Evolutionary conservation across 1,139 yeast genomes (phyloP), one percentile per base, ranked within the genome.

Genomic region (Scheffersomyces quercinus): DNA sequence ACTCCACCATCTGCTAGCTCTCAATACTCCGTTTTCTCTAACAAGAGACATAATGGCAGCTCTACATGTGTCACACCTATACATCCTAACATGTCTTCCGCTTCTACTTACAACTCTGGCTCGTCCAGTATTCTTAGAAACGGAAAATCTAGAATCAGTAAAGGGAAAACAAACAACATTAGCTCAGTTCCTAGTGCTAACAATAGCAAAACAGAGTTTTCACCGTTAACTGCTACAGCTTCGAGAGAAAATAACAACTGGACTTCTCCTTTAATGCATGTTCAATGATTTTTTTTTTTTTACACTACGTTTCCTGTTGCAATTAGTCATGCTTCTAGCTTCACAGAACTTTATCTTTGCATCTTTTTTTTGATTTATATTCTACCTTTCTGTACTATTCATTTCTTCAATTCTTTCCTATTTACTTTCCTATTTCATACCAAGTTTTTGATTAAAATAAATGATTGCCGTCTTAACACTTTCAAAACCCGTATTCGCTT

Each of bases 1-100:
- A 70, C 76, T 2, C 76, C 76, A 16, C 76, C 76, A 28, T 68
- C 72, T 37, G 75, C 75, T 15, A 65, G 71, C 13, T 69, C 75
- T 3, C 75, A 68, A 52, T 63, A 67, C 43, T 68, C 73, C 28
- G 64, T 70, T 9, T 70, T 70, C 46, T 70, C 75, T 11, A 62
- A 60, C 47, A 59, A 59, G 49, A 58, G 65, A 46, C 51, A 44
- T 47, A 48, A 31, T 28, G 43, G 50, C 35, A 51, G 51, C 37
- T 62, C 69, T 29, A 58, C 55, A 20, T 64, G 64, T 45, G 63
- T 58, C 15, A 65, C 70, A 3, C 72, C 72, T 12, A 56, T 62
- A 29, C 60, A 61, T 47, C 51, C 56, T 29, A 40, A 36, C 31
- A 31, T 31, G 15, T 36, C 45, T 6, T 39, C 42, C 7, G 37